A percentile compares a stretch with the other conserved stretches of the same genome.
Evolutionary conservation across 1,284 basidiomycete genomes (phyloP).

Genomic region (Fomes fomentarius): DNA sequence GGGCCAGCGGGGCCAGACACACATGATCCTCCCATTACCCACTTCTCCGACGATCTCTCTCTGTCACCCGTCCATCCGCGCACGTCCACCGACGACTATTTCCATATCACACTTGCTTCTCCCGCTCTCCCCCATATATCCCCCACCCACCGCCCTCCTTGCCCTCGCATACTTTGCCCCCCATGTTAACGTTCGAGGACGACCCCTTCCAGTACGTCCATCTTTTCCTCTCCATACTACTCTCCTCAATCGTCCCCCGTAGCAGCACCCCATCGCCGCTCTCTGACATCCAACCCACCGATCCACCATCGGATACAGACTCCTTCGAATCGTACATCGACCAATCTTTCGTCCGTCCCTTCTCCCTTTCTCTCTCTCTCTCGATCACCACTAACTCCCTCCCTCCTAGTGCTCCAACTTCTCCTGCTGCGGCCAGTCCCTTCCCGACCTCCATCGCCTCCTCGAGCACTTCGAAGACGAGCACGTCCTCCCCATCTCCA

Average conservation of each 20-base stretch:
- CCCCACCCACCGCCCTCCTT: constrained; percentile 1
- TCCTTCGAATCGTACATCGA: constrained; percentile 21
- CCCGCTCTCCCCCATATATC: constrained; percentile 3
- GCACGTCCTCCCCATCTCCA: constrained; percentile 48
- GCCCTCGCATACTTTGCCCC: not conserved
- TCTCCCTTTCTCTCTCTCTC: not conserved
- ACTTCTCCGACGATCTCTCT: constrained; percentile 1
- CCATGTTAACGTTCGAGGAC: constrained; percentile 13
- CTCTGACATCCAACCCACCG: not conserved
- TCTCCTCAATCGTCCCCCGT: not conserved
- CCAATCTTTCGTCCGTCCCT: constrained; percentile 19
- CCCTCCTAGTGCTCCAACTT: constrained; percentile 59
- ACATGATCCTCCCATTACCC: constrained; percentile 5
- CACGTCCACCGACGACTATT: no score
- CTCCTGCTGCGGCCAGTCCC: constrained; percentile 62
- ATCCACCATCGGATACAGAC: not conserved
- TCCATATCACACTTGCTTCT: not conserved
- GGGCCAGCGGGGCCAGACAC: not conserved
- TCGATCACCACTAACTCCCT: not conserved
- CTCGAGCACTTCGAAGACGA: constrained; percentile 69
- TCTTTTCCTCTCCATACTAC: not conserved
- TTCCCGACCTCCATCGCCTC: constrained; percentile 68
- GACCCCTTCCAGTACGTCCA: constrained; percentile 7
- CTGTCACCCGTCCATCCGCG: not conserved
- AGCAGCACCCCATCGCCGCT: constrained; percentile 6